Evolutionary conservation across 2,329 filamentous ascomycete species (phyloP), one percentile per base, ranked within the genome.

Genomic region (Ophiostoma australiae): DNA sequence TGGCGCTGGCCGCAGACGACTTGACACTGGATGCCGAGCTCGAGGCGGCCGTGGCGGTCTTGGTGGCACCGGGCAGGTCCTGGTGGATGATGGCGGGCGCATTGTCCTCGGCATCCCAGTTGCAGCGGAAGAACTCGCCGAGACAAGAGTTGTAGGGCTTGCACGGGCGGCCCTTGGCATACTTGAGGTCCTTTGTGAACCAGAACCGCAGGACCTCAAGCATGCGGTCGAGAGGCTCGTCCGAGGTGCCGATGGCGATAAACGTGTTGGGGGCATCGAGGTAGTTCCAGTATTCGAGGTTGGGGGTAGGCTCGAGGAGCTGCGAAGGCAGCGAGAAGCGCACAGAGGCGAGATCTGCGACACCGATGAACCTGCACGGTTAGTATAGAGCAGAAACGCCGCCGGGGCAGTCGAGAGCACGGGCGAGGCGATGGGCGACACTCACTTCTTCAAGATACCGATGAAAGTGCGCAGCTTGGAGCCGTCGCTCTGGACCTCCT

Each of bases 151-250:
- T 99, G 83, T 99, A 99, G 13, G 95, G 95, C 81, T 99, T 99
- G 88, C 94, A 98, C 63, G 95, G 95, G 83, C 94, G 97, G 72
- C 94, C 94, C 83, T 98, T 98, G 79, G 96, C 92, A 78, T 98
- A 99, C 87, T 99, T 99, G 80, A 99, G 80, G 80, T 99, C 95
- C 80, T 99, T 99, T 74, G 95, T 98, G 77, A 98, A 97, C 95
- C 95, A 99, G 81, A 98, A 99, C 72, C 94, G 90, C 76, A 98
- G 82, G 39, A 97, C 93, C 77, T 94, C 94, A 69, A 99, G 87
- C 92, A 97, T 97, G 76, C 95, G 93, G 76, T 95, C 94, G 70
- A 98, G 84, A 13, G 91, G 87, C 76, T 98, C 93, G 76, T 98
- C 91, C 23, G 94, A 95, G 76, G 94, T 94, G 76, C 94, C 95